Evolutionary conservation across 2,329 filamentous ascomycete species (phyloP), one percentile per base, ranked within the genome.

Genomic region (Aspergillus terreus): DNA sequence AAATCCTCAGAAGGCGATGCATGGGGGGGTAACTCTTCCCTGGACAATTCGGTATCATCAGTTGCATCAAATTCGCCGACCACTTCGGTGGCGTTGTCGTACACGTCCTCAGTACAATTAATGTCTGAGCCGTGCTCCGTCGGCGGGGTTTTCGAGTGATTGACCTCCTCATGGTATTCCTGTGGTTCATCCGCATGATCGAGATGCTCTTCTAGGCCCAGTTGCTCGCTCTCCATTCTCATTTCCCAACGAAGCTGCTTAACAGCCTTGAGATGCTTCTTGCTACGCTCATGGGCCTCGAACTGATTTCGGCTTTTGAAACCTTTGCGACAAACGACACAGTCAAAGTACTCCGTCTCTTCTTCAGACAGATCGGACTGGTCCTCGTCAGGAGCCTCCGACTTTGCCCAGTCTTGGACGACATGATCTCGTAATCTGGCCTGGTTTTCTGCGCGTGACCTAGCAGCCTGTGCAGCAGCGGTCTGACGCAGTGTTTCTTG

Each of bases 241-340:
- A 99, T 95, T 67, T 94, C 86, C 63, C 83, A 81, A 62, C 84
- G 84, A 36, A 99, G 72, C 54, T 91, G 82, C 59, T 92, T 86
- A 6, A 96, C 80, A 2, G 90, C 87, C 67, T 96, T 97, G 55
- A 86, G 72, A 64, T 99, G 94, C 72, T 97, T 99, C 70, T 96
- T 99, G 77, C 92, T 97, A 74, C 87, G 90, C 73, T 96, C 92
- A 63, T 99, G 94, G 3, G 88, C 86, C 63, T 95, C 85, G 54
- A 88, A 91, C 65, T 97, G 92, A 58, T 90, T 91, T 66, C 95
- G 88, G 63, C 92, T 97, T 72, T 96, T 88, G 70, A 92, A 94
- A 1, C 66, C 78, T 68, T 86, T 86, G 54, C 78, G 74, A 63
- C 83, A 86, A 6, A 80, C 81, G 32, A 86, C 79, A 58, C 83